phyloP scores from a whole-genome alignment of 129 eudicot species.

The Flaveria linearis region DNA sequence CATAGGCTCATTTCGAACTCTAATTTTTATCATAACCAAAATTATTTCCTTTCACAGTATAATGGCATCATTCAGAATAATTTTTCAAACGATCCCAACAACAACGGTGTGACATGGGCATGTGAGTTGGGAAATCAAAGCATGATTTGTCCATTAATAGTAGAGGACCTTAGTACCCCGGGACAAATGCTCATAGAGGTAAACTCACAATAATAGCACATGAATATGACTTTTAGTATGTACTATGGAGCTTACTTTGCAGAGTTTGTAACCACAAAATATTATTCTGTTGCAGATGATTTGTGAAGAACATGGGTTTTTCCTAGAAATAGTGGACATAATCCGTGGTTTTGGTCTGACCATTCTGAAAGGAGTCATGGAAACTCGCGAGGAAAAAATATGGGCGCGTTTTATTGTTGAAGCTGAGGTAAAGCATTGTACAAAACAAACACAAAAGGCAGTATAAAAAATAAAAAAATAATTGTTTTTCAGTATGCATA shows the following conservation, averaged over 20 bases:
- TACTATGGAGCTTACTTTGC: slow-evolving; percentile 2
- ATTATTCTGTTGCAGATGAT: slow-evolving; percentile 58
- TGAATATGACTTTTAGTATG: neutral
- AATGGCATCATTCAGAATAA: slow-evolving; percentile 38
- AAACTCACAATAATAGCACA: slow-evolving; percentile 6
- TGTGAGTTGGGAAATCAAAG: slow-evolving; percentile 68
- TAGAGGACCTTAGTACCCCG: slow-evolving; percentile 74
- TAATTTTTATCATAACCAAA: neutral
- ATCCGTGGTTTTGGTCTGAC: slow-evolving; percentile 83
- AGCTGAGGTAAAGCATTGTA: slow-evolving; percentile 55
- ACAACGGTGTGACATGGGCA: slow-evolving; percentile 83
- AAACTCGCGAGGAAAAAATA: slow-evolving; percentile 60
- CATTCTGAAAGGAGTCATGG: slow-evolving; percentile 86
- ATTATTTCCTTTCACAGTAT: slow-evolving; percentile 13
- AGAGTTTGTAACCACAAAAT: slow-evolving; percentile 13
- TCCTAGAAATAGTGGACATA: slow-evolving; percentile 80
- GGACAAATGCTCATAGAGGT: slow-evolving; percentile 96
- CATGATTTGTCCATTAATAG: slow-evolving; percentile 70
- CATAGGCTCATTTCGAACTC: neutral
- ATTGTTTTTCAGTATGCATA: neutral
- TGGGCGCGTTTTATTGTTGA: slow-evolving; percentile 85
- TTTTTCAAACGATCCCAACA: slow-evolving; percentile 38
- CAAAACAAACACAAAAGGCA: neutral
- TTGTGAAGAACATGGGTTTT: slow-evolving; percentile 90
- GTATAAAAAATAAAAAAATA: neutral